These are phyloP conservation scores for Termitomyces sp. DNA, from an alignment of 768 basidiomycete species.

Conservation along the genomic window DNA sequence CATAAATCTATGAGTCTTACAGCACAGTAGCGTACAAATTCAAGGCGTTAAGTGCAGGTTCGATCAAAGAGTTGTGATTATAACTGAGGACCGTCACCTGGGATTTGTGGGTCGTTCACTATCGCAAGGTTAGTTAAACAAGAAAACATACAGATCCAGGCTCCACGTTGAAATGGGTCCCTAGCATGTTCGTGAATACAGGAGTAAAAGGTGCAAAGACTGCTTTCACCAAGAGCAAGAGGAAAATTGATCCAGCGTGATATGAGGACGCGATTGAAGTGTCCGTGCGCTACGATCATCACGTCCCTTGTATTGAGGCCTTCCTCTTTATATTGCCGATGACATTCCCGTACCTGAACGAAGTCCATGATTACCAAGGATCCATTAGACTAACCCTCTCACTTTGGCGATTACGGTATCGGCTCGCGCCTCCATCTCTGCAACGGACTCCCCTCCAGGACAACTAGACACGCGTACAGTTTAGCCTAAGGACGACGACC, in stretches of 20 bases:
- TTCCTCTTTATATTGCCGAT: conserved; percentile 64
- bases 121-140: background rate
- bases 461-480: conserved; percentile 43
- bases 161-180: conserved; percentile 80
- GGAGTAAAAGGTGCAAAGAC: conserved; percentile 7
- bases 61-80: conserved; percentile 73
- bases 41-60: conserved; percentile 72
- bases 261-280: conserved; percentile 73
- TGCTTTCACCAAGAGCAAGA: conserved; percentile 32
- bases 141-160: conserved; percentile 63
- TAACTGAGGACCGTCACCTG: conserved; percentile 80
- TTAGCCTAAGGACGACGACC: conserved; percentile 2
- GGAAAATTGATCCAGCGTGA: conserved; percentile 78
- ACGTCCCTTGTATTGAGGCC: conserved; percentile 69
- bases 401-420: conserved; percentile 74
- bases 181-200: conserved; percentile 24
- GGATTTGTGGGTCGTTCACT: background rate
- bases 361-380: background rate
- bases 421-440: conserved; percentile 75
- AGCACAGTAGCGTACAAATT: conserved; percentile 53
- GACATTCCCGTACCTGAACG: conserved; percentile 63
- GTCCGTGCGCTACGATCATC: conserved; percentile 87
- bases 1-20: background rate
- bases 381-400: conserved; percentile 8
- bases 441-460: conserved; percentile 80